Evolutionary conservation across 345 rosid species (phyloP), one percentile per base, ranked within the genome.

Genomic region (Linum usitatissimum): DNA sequence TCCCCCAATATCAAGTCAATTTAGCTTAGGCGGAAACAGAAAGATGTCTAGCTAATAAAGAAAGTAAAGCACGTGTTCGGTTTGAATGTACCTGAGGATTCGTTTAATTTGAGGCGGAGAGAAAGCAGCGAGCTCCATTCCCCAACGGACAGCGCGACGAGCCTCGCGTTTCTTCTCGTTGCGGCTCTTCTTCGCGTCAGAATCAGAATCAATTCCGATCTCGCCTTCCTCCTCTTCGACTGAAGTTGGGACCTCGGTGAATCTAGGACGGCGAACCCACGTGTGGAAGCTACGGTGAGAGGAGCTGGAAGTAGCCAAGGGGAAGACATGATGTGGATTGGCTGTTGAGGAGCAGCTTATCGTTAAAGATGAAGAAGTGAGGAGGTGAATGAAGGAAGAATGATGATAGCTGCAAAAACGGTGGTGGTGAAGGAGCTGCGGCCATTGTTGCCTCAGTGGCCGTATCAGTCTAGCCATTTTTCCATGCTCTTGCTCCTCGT

Each of bases 81-180:
- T 9, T 34, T 34, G 21, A 18, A 12, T 9, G 19, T 60, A 85
- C 96, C 78, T 81, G 69, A 89, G 59, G 53, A 89, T 79, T 70
- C 76, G 79, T 66, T 84, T 89, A 64, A 92, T 76, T 72, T 89
- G 92, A 30, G 86, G 74, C 21, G 67, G 61, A 18, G 96, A 77
- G 78, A 92, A 86, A 61, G 94, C 75, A 62, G 95, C 80, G 2
- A 89, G 80, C 55, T 92, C 84, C 90, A 85, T 73, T 53, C 88
- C 95, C 97, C 91, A 92, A 17, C 64, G 75, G 18, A 89, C 84
- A 49, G 95, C 87, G 61, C 82, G 95, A n/a, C 79, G 85, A 68
- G 98, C 95, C 59, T 89, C 93, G 70, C 95, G 90, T 74, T 89
- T 92, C 82, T 75, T 83, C 80, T 87, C 91, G 77, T 86, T 84